These are phyloP conservation scores for Fusarium temperatum DNA, from an alignment of 2,329 filamentous ascomycete genomes.

Conservation along the genomic window DNA sequence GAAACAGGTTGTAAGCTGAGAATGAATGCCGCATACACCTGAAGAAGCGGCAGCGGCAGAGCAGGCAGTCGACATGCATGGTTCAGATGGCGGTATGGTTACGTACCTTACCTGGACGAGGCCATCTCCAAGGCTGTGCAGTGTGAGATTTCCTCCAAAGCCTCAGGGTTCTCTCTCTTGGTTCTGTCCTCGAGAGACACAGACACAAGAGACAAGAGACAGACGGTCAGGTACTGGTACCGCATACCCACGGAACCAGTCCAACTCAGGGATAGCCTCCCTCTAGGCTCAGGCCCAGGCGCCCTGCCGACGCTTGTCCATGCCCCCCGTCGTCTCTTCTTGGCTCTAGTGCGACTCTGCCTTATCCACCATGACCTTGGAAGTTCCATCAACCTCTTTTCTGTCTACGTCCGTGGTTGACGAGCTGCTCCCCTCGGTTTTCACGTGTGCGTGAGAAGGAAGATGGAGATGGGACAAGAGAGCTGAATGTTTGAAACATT, in stretches of 20 bases:
- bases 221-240: slow-evolving; percentile 12
- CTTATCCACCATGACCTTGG: slow-evolving; percentile 26
- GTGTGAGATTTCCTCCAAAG: slow-evolving; percentile 9
- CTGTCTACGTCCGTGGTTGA: slow-evolving; percentile 22
- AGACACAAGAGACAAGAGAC: neutral
- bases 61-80: neutral
- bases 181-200: neutral
- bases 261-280: slow-evolving; percentile 25
- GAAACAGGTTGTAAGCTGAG: slow-evolving; percentile 5
- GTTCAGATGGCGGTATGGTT: slow-evolving; percentile 30
- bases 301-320: slow-evolving; percentile 36
- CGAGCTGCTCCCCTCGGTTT: slow-evolving; percentile 14
- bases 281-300: slow-evolving; percentile 37
- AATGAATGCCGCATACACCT: neutral
- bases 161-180: neutral
- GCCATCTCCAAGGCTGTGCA: slow-evolving; percentile 12
- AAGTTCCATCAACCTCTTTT: slow-evolving; percentile 22
- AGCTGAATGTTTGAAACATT: slow-evolving; percentile 17
- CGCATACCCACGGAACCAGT: neutral
- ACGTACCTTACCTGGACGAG: slow-evolving; percentile 25
- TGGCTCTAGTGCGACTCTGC: slow-evolving; percentile 30
- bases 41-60: neutral
- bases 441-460: neutral
- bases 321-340: slow-evolving; percentile 30
- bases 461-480: neutral